Evolutionary conservation across 2,329 filamentous ascomycete species (phyloP).

Genomic region (Pyrenophora tritici-repentis): DNA sequence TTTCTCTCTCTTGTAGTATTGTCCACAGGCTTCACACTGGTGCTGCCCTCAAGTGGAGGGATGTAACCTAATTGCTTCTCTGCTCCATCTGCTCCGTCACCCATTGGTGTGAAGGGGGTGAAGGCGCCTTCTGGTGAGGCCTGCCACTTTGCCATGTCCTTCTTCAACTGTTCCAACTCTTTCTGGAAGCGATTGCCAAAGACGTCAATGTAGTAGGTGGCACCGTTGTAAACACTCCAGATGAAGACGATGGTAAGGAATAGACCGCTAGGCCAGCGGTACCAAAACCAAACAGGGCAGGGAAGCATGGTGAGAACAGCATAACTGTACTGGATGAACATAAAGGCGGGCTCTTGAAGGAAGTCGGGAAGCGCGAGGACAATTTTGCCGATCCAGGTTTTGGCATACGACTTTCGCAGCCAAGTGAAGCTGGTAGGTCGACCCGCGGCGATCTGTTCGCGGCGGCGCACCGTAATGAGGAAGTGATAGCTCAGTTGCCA

Average conservation of each 20-base stretch:
- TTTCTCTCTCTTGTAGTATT: conserved; percentile 28
- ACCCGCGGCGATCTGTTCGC: conserved; percentile 93
- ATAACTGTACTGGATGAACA: conserved; percentile 93
- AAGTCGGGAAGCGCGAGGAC: conserved; percentile 76
- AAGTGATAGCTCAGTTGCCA: conserved; percentile 96
- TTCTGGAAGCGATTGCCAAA: conserved; percentile 97
- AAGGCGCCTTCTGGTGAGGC: conserved; percentile 36
- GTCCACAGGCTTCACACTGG: conserved; percentile 25
- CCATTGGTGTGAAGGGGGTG: conserved; percentile 32
- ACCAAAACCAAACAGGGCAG: conserved; percentile 94
- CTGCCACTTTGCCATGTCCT: conserved; percentile 90
- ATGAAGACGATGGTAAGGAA: conserved; percentile 85
- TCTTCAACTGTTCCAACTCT: conserved; percentile 85
- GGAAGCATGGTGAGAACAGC: conserved; percentile 92
- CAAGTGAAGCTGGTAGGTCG: conserved; percentile 97
- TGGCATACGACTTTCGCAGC: conserved; percentile 89
- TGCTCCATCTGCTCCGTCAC: conserved; percentile 6
- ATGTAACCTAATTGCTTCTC: conserved; percentile 38
- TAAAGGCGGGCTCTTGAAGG: conserved; percentile 88
- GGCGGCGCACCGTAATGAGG: conserved; percentile 91
- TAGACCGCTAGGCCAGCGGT: conserved; percentile 72
- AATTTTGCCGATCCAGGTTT: conserved; percentile 83
- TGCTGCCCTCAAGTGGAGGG: conserved; percentile 38
- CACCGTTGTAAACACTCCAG: conserved; percentile 96
- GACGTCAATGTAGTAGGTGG: conserved; percentile 97